Percentiles rank a stretch among this genome's conserved stretches.
phyloP scores from a whole-genome alignment of 78 protist species.

The Dictyostelium capitatum region DNA sequence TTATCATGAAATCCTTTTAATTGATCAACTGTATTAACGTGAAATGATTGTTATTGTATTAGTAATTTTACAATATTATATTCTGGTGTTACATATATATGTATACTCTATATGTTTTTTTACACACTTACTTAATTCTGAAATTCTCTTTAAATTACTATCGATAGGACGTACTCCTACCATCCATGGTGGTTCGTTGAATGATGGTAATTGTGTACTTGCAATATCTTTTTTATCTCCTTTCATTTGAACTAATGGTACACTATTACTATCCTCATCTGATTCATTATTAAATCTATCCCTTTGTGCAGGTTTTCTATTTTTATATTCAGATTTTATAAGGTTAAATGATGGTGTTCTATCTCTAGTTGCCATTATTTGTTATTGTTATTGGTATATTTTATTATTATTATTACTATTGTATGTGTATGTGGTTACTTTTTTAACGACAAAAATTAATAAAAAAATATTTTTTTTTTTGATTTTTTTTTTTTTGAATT shows the following conservation, averaged over 20 bases:
- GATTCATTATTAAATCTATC: neutral
- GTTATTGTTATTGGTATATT: neutral
- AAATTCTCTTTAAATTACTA: neutral
- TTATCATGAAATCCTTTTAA: constrained; percentile 18
- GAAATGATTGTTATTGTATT: too few relatives aligned
- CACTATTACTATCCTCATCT: neutral
- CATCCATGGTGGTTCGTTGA: constrained; percentile 59
- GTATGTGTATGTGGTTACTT: neutral
- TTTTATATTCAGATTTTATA: constrained; percentile 14
- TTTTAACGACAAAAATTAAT: too few relatives aligned
- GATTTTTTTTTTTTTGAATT: neutral
- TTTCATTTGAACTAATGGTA: neutral
- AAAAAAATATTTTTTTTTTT: too few relatives aligned
- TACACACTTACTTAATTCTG: neutral
- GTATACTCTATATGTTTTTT: too few relatives aligned
- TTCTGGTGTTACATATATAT: too few relatives aligned
- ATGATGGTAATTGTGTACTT: neutral
- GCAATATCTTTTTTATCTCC: neutral
- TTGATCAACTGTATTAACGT: constrained; percentile 36
- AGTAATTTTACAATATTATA: too few relatives aligned
- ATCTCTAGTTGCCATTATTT: constrained; percentile 53
- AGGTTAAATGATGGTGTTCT: constrained; percentile 23
- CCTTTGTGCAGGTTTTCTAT: constrained; percentile 18
- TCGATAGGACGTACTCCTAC: constrained; percentile 27
- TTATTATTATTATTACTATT: too few relatives aligned